phyloP scores from a whole-genome alignment of 2,329 filamentous ascomycete genomes.

The Diaporthe australafricana region DNA sequence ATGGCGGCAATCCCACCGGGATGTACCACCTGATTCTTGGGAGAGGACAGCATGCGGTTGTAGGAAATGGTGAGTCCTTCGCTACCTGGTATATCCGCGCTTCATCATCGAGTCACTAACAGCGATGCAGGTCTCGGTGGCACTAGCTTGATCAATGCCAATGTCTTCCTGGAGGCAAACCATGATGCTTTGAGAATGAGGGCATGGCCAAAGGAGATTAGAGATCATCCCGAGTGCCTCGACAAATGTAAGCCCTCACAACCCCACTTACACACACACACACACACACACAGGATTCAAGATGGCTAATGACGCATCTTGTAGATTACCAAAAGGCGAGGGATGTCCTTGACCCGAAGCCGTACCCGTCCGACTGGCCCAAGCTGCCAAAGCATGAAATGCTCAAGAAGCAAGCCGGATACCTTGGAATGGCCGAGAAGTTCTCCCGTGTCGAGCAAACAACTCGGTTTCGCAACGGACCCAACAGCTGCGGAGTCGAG shows the following conservation, averaged over 20 bases:
- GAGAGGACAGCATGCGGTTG: conserved; percentile 71
- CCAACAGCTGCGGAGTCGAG: conserved; percentile 72
- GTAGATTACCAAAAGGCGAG: conserved; percentile 68
- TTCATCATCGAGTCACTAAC: background rate
- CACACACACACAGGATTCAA: background rate
- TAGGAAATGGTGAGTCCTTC: conserved; percentile 62
- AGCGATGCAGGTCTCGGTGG: conserved; percentile 66
- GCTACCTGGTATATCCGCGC: background rate
- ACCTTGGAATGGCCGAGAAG: conserved; percentile 61
- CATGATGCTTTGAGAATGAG: conserved; percentile 62
- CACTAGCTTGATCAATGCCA: conserved; percentile 75
- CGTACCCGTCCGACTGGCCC: conserved; percentile 70
- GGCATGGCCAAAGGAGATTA: conserved; percentile 70
- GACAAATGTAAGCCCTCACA: conserved; percentile 58
- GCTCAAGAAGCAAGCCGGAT: conserved; percentile 66
- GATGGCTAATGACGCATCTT: background rate
- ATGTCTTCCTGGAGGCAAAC: conserved; percentile 73
- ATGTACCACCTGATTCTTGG: conserved; percentile 74
- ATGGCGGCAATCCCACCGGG: conserved; percentile 66
- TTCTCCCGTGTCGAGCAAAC: conserved; percentile 71
- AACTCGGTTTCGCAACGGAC: conserved; percentile 70
- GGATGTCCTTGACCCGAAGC: conserved; percentile 67
- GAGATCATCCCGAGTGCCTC: conserved; percentile 54
- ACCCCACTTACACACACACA: background rate
- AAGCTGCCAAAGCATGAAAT: conserved; percentile 67